Conservation (phyloP, 495 filamentous ascomycete species). For the Immersiella caudata region DNA sequence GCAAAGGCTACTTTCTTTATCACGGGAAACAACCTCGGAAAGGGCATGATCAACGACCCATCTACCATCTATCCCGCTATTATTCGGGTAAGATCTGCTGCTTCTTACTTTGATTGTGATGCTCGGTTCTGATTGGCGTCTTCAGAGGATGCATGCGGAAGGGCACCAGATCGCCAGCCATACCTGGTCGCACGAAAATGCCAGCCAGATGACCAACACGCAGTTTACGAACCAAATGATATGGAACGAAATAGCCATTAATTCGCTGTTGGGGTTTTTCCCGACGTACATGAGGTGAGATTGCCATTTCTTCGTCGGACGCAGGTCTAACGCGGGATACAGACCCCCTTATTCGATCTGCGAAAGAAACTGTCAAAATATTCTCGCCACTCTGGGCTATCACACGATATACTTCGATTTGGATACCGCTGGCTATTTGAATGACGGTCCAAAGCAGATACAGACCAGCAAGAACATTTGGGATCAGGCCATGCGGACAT, state of each 20-base stretch:
- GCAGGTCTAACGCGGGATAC: not conserved
- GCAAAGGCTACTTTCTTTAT: slow-evolving; percentile 81
- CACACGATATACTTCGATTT: slow-evolving; percentile 76
- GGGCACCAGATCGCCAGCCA: slow-evolving; percentile 88
- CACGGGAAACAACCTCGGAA: slow-evolving; percentile 73
- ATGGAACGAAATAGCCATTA: slow-evolving; percentile 79
- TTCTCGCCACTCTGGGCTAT: slow-evolving; percentile 70
- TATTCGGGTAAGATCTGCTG: slow-evolving; percentile 50
- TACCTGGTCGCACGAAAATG: slow-evolving; percentile 83
- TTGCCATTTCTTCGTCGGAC: not conserved
- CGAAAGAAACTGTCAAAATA: slow-evolving; percentile 58
- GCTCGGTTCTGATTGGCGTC: slow-evolving; percentile 27
- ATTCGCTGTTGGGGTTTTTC: slow-evolving; percentile 77
- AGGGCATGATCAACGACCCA: slow-evolving; percentile 68
- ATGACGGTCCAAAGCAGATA: slow-evolving; percentile 61
- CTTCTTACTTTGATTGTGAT: not conserved
- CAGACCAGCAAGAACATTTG: slow-evolving; percentile 75
- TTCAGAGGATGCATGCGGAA: slow-evolving; percentile 61
- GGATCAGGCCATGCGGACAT: slow-evolving; percentile 55
- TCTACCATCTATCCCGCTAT: slow-evolving; percentile 59
- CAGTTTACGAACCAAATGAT: slow-evolving; percentile 69
- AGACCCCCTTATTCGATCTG: slow-evolving; percentile 78
- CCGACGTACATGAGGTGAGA: slow-evolving; percentile 76
- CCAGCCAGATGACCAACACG: slow-evolving; percentile 54
- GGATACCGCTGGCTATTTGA: slow-evolving; percentile 77